Evolutionary conservation across 441 rosid genomes (phyloP), one percentile per base, ranked within the genome.

Genomic region (Populus hybrid): DNA sequence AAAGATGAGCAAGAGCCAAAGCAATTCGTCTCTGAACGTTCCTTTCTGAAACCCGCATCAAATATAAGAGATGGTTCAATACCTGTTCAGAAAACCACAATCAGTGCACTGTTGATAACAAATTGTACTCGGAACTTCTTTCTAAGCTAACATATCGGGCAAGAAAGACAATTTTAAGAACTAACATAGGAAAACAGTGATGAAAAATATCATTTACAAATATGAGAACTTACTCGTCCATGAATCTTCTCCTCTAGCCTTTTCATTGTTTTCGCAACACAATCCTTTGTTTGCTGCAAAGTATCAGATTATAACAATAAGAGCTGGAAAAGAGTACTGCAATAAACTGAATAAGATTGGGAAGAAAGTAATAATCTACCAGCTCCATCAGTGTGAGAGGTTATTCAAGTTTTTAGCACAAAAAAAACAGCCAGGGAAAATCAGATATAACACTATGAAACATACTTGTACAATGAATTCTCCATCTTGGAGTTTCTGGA

Each of bases 241-340:
- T 88, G 94, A 79, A 93, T 90, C 83, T 94, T 96, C 87, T 96
- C 99, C 86, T 96, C 98, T 76, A 96, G 81, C 82, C 99, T 91
- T 89, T 91, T 93, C 78, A 96, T 72, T 32, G 98, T 96, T 86
- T 94, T 94, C 77, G 92, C 90, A 70, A 94, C 94, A 78, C 99
- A 94, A 80, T 96, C 99, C 79, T 92, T 94, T 61, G 99, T 96
- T 71, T 93, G 94, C 99, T 96, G 87, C 76, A 81, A 67, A 80
- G 57, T 26, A 26, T 67, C 72, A 81, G 24, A 73, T 21, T 32
- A 73, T 16, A 63, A 69, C 26, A 10, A 36, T 64, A 10, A n/a
- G 70, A 61, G 14, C 21, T 0, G 66, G 18, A 36, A 28, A 72
- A 21, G n/a, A 80, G 67, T 23, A 14, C 23, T 20, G 26, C 4